Base-by-base conservation (phyloP, 129 eudicot genomes). In the Lonicera japonica region DNA sequence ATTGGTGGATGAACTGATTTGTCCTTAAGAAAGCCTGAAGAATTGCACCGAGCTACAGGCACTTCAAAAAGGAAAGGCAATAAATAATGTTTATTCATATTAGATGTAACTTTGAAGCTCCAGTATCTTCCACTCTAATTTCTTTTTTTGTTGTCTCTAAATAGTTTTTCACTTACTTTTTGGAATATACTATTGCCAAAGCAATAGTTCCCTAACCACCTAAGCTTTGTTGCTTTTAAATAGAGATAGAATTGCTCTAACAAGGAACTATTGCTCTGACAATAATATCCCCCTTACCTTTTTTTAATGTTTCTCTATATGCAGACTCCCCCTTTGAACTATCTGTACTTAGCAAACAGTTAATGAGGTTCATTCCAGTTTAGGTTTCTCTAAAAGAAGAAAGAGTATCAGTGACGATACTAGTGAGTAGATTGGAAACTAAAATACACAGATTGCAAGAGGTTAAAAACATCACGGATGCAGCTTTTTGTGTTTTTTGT, bases 31-130 rank as follows among this genome's bases (percentile, higher is more conserved):
- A 85, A 71, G 68, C 89, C 83, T 22, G 96, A 94, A 70, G 94
- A 94, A 55, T 61, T 94, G 70, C 87, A 79, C 13, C 75, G 36
- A 88, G 40, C 69, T 88, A 57, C 89, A 83, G 76, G 78, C 80
- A 51, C 87, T 88, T 18, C 89, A 85, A 36, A 88, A 75, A 56
- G 99, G 88, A 41, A 94, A 94, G 99, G 99, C 88, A 43, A 21
- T 20, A 16, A 43, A n/a, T n/a, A n/a, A n/a, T n/a, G n/a, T n/a
- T n/a, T n/a, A n/a, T n/a, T n/a, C n/a, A n/a, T n/a, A n/a, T n/a
- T n/a, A n/a, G n/a, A n/a, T n/a, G n/a, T n/a, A n/a, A n/a, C n/a
- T n/a, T n/a, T n/a, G n/a, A n/a, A n/a, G n/a, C n/a, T n/a, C n/a
- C n/a, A n/a, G n/a, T 9, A 17, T 14, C 46, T 12, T 62, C 23